Percentiles rank a stretch among this genome's conserved stretches.
Evolutionary conservation across 495 filamentous ascomycete species (phyloP).

Genomic region (Saxispiralis lemnorum): DNA sequence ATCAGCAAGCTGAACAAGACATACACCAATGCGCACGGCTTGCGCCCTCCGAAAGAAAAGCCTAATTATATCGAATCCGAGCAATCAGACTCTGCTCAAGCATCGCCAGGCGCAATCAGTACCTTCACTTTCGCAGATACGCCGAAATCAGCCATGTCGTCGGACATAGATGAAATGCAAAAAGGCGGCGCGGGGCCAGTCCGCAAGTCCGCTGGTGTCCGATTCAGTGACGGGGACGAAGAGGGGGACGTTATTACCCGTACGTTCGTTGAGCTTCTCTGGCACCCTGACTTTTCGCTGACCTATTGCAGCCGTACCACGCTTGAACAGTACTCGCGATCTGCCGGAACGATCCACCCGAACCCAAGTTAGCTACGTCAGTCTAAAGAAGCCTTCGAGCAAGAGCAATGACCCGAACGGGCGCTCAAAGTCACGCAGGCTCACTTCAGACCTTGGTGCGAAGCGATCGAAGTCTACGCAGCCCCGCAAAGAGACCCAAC

Average conservation of each 20-base stretch:
- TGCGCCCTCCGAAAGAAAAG: no score
- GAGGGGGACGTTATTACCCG: not conserved
- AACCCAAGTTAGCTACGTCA: conserved; percentile 7
- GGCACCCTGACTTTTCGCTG: no score
- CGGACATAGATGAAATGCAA: not conserved
- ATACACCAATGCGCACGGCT: no score
- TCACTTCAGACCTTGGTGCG: conserved; percentile 11
- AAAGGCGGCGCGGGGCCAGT: no score
- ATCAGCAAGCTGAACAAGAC: conserved; percentile 4
- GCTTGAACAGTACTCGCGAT: not conserved
- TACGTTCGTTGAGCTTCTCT: no score
- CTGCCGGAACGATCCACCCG: conserved; percentile 10
- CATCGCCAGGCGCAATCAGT: no score
- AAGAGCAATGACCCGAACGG: conserved; percentile 6
- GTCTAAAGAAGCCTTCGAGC: not conserved
- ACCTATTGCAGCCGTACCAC: conserved; percentile 1
- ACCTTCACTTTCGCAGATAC: not conserved
- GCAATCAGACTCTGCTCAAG: not conserved
- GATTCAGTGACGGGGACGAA: not conserved
- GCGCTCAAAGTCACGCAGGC: conserved; percentile 1
- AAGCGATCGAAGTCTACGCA: not conserved
- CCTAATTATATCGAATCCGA: not conserved
- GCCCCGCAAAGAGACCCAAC: conserved; percentile 19
- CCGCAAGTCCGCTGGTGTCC: conserved; percentile 1
- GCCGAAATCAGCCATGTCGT: conserved; percentile 6